A percentile compares a stretch with the other conserved stretches of the same genome.
These are phyloP conservation scores for Elsinoe fawcettii DNA, from an alignment of 2,329 filamentous ascomycete genomes.

Conservation along the genomic window DNA sequence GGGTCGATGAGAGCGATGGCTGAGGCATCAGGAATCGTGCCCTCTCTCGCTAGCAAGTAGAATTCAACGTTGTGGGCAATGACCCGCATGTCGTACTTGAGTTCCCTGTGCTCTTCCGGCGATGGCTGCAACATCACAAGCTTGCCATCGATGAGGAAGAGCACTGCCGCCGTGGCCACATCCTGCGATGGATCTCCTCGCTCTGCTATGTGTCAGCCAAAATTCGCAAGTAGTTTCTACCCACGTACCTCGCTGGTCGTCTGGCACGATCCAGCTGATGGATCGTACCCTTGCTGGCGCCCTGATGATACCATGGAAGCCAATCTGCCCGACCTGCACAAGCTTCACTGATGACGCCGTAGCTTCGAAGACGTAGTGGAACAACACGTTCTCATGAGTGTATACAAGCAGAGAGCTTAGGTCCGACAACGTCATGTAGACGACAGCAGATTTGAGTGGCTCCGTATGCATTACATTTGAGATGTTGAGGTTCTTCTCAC, in stretches of 20 bases:
- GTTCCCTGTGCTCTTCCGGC: conserved; percentile 67
- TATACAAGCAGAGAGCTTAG: conserved; percentile 94
- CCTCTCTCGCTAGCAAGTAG: conserved; percentile 81
- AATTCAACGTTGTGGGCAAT: conserved; percentile 95
- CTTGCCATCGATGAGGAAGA: conserved; percentile 97
- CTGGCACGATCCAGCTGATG: conserved; percentile 91
- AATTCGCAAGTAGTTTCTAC: too few species aligned
- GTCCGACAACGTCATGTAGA: conserved; percentile 79
- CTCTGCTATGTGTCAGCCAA: conserved; percentile 33
- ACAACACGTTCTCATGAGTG: conserved; percentile 90
- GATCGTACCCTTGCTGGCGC: conserved; percentile 87
- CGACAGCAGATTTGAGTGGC: conserved; percentile 73
- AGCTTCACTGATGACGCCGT: conserved; percentile 64
- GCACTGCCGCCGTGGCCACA: conserved; percentile 82
- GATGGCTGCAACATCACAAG: conserved; percentile 86
- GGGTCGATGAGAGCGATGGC: conserved; percentile 17
- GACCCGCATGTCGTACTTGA: conserved; percentile 98
- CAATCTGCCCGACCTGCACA: conserved; percentile 94
- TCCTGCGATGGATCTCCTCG: conserved; percentile 94
- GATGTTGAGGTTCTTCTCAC: conserved; percentile 70
- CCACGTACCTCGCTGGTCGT: conserved; percentile 63
- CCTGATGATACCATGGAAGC: conserved; percentile 90
- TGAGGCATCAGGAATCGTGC: conserved; percentile 17
- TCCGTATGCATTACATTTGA: conserved; percentile 68
- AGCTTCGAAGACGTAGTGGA: conserved; percentile 83